Evolutionary conservation across 2,329 filamentous ascomycete genomes (phyloP), one percentile per base, ranked within the genome.

Genomic region (Colletotrichum tofieldiae): DNA sequence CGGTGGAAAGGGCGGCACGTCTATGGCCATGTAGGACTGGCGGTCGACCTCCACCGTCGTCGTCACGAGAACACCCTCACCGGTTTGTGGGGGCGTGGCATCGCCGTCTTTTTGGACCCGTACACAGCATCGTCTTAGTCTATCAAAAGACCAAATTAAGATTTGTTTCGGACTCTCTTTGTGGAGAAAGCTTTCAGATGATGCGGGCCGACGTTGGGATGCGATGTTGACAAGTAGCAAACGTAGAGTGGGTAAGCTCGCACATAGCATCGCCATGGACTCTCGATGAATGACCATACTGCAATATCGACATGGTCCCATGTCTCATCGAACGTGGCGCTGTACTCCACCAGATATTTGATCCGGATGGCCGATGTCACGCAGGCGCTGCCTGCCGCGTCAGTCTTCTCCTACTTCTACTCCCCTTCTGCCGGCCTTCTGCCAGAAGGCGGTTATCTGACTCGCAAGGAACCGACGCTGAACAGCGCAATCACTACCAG

Each of bases 271-370:
- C 18, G 32, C 63, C 32, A n/a, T 43, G 9, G 63, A 66, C 52
- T 51, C 32, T 66, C 18, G 23, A 66, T 66, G 23, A 51, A 51
- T 7, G 32, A 59, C 52, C 54, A 66, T 29, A 29, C 41, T 32
- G 59, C 52, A 41, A 65, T 51, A 32, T 65, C 32, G 35, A 65
- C 52, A 65, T 58, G 43, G 26, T 65, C 54, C 54, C 43, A 49
- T 5, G 23, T 66, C 32, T 66, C 43, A 16, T 59, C 43, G 54
- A 66, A 58, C 12, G 54, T 66, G 5, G 52, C 59, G 32, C 63
- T 66, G 18, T 59, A 51, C 43, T 66, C 41, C 14, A 51, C 54
- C 16, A 66, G 43, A n/a, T 66, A 66, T 11, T 49, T 66, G 43
- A 66, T n/a, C 20, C 43, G 32, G 54, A 66, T n/a, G 16, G 54